Evolutionary conservation across 73 alveolate species (phyloP).

Genomic region (Tetrahymena malaccensis): DNA sequence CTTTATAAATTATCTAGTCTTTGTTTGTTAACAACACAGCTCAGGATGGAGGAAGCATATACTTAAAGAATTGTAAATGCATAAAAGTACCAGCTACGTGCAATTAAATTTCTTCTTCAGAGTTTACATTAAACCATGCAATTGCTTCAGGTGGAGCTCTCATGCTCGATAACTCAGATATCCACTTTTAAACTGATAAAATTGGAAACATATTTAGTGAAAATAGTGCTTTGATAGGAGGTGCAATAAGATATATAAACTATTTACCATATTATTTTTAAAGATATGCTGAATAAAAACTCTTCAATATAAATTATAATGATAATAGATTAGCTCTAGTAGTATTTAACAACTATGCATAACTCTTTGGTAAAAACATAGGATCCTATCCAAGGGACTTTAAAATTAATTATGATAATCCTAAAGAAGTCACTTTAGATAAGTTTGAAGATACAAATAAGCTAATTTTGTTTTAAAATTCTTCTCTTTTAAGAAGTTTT

Average conservation of each 20-base stretch:
- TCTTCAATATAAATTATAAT: neutral
- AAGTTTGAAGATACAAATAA: neutral
- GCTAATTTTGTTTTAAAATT: neutral
- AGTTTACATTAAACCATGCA: neutral
- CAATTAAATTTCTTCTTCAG: neutral
- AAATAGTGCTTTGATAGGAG: neutral
- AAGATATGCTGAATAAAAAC: neutral
- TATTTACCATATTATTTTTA: neutral
- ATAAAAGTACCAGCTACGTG: neutral
- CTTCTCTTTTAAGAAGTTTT: neutral
- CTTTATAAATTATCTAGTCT: neutral
- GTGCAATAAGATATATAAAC: neutral
- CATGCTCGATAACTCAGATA: neutral
- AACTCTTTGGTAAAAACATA: neutral
- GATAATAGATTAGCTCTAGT: neutral
- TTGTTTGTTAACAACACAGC: neutral
- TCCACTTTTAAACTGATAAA: neutral
- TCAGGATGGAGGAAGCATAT: neutral
- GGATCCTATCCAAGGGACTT: neutral
- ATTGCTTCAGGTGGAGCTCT: neutral
- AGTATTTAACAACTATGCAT: neutral
- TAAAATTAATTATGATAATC: neutral
- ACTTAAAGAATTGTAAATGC: neutral
- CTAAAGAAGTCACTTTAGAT: neutral
- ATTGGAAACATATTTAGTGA: neutral